phyloP scores from a whole-genome alignment of 2,329 filamentous ascomycete genomes.

The Ascochyta lentis region DNA sequence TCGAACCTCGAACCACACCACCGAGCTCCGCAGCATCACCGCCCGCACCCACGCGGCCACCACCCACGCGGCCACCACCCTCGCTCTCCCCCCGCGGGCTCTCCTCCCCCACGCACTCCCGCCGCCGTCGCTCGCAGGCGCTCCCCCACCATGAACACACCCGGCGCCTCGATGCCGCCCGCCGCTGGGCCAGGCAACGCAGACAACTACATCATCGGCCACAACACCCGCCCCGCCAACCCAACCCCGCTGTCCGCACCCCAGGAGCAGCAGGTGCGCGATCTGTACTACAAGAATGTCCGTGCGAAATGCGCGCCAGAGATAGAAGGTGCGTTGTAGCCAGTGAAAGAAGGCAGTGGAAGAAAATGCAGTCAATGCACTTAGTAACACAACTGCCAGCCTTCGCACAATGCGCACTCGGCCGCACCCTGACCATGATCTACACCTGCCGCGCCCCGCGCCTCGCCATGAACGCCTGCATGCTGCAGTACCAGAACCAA shows the following conservation, averaged over 20 bases:
- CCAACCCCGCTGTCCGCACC: conserved; percentile 79
- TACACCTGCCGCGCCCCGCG: conserved; percentile 84
- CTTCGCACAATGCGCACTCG: conserved; percentile 88
- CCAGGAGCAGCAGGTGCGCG: conserved; percentile 69
- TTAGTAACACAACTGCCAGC: conserved; percentile 58
- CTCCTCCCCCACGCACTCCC: not conserved
- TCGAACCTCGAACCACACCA: conserved; percentile 21
- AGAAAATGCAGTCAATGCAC: too few species aligned
- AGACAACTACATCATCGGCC: conserved; percentile 30
- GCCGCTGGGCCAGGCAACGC: conserved; percentile 3
- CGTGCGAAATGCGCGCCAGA: conserved; percentile 78
- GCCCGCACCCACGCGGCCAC: not conserved
- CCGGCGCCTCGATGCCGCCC: conserved; percentile 11
- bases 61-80: not conserved
- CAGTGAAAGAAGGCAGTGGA: too few species aligned
- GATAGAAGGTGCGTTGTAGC: conserved; percentile 51
- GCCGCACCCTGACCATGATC: conserved; percentile 84
- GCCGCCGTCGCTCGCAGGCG: not conserved
- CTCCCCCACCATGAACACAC: conserved; percentile 6
- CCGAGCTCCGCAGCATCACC: conserved; percentile 35
- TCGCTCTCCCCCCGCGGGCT: not conserved
- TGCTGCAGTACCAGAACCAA: conserved; percentile 84
- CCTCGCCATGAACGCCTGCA: conserved; percentile 90
- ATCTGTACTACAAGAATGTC: conserved; percentile 80
- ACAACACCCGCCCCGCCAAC: conserved; percentile 34